Conservation (phyloP, 2,329 filamentous ascomycete genomes). For the Atkinsonella hypoxylon region DNA sequence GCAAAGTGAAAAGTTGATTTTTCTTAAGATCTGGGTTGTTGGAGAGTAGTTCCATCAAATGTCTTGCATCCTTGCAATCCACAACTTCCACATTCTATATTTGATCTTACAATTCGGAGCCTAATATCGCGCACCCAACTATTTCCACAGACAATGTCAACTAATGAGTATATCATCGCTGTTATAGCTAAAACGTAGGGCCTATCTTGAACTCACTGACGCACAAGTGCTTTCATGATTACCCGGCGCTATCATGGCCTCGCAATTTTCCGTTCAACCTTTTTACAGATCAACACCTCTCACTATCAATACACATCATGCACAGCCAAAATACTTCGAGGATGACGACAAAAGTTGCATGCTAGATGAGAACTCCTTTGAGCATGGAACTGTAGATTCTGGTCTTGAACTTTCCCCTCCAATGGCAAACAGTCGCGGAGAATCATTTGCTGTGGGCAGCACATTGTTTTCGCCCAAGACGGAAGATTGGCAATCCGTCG, state of each 20-base stretch:
- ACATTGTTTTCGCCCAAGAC: constrained; percentile 54
- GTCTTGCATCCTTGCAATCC: too few species aligned
- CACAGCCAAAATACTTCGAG: constrained; percentile 42
- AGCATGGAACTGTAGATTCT: constrained; percentile 47
- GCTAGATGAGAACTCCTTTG: constrained; percentile 48
- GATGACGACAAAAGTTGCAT: constrained; percentile 46
- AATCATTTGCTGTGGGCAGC: constrained; percentile 46
- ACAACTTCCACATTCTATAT: background rate
- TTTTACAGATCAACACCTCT: constrained; percentile 39
- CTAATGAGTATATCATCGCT: background rate
- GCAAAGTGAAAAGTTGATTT: too few species aligned
- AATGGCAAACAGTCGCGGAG: constrained; percentile 50
- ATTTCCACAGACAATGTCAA: background rate
- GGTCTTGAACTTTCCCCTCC: constrained; percentile 51
- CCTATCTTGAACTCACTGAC: background rate
- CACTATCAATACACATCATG: constrained; percentile 40
- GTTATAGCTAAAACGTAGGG: background rate
- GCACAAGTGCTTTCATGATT: background rate
- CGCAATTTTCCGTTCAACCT: constrained; percentile 36
- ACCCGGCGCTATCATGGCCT: constrained; percentile 31
- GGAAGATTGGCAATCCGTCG: constrained; percentile 51
- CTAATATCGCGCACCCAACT: background rate
- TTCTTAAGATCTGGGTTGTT: too few species aligned
- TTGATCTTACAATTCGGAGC: background rate
- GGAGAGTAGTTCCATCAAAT: too few species aligned